Conservation (phyloP, 148 eudicot genomes). For the Linanthus parryae region DNA sequence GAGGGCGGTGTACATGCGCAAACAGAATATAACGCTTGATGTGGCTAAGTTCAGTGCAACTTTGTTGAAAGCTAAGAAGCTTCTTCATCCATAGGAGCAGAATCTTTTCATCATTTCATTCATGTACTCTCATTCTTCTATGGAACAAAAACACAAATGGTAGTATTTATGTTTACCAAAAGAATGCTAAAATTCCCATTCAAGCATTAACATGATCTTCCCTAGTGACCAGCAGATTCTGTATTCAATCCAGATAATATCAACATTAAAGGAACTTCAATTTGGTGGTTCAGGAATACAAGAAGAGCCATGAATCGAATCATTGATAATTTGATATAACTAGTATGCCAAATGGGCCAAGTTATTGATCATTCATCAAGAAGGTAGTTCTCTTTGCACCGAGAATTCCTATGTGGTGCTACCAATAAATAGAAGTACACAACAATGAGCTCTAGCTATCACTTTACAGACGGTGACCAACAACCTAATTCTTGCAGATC, state of each 20-base stretch:
- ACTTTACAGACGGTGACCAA: too few relatives aligned
- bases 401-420: too few relatives aligned
- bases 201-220: neutral
- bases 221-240: neutral
- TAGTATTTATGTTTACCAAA: neutral
- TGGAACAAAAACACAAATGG: neutral
- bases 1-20: conserved; percentile 20
- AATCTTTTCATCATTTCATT: neutral
- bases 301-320: too few relatives aligned
- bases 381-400: too few relatives aligned
- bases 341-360: too few relatives aligned
- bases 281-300: too few relatives aligned
- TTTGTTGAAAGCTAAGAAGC: conserved; percentile 19
- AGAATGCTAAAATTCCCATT: neutral
- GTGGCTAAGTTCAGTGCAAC: conserved; percentile 25
- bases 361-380: too few relatives aligned
- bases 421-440: too few relatives aligned
- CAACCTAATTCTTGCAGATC: too few relatives aligned
- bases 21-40: conserved; percentile 33
- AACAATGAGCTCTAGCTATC: too few relatives aligned
- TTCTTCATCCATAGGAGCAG: conserved; percentile 12
- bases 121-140: neutral
- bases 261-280: too few relatives aligned
- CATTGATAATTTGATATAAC: too few relatives aligned
- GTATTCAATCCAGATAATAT: neutral